phyloP scores from a whole-genome alignment of 202 grass and related monocot genomes.

The Eragrostis tef region DNA sequence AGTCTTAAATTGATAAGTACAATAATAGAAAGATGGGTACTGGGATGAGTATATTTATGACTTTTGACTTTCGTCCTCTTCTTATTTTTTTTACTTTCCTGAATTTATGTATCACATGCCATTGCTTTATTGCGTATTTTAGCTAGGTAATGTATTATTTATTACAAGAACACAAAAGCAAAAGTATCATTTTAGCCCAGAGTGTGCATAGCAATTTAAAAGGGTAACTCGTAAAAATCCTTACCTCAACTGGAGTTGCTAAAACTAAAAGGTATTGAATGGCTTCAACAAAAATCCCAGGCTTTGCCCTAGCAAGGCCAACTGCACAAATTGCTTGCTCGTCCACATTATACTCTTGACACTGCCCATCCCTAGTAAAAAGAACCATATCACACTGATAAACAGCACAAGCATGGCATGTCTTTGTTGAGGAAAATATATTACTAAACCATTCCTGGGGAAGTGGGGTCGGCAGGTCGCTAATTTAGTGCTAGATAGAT shows the following conservation, averaged over 20 bases:
- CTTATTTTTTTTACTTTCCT: conserved; percentile 18
- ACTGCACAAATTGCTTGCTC: conserved; percentile 92
- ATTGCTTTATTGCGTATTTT: not conserved
- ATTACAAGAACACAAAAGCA: conserved; percentile 3
- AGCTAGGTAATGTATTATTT: not conserved
- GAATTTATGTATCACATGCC: conserved; percentile 17
- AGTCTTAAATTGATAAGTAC: conserved; percentile 8
- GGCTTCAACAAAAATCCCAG: conserved; percentile 94
- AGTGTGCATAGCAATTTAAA: not conserved
- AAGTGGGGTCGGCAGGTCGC: conserved; percentile 20
- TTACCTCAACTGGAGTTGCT: conserved; percentile 93
- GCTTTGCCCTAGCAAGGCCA: conserved; percentile 80
- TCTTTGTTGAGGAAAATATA: not conserved
- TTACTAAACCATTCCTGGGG: not conserved
- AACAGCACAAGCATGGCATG: conserved; percentile 1
- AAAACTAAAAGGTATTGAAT: conserved; percentile 92
- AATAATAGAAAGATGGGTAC: not conserved
- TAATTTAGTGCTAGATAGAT: conserved; percentile 7
- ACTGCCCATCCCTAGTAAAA: conserved; percentile 80
- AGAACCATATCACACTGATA: conserved; percentile 21
- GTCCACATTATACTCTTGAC: conserved; percentile 74
- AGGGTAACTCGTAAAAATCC: conserved; percentile 17
- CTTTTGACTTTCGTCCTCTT: too few relatives aligned
- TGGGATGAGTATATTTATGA: not conserved
- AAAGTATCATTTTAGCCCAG: conserved; percentile 17